Conservation (phyloP, 192 early-diverging fungal genomes). For the Dimargaris cristalligena region DNA sequence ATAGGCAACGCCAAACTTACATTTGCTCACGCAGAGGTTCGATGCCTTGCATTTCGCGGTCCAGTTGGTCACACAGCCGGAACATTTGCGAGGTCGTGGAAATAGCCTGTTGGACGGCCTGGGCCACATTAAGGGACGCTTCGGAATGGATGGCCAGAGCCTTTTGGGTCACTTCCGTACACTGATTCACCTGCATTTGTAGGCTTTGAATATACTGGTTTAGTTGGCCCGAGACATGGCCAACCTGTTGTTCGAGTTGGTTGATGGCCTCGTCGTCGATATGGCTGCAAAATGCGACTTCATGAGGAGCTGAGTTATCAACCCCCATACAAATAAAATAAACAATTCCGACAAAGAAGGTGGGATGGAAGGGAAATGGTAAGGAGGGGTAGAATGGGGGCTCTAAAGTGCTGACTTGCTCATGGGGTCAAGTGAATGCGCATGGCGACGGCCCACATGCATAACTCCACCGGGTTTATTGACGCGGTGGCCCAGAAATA, state of each 20-base stretch:
- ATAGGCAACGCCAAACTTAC: too few species aligned
- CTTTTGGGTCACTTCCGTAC: not conserved
- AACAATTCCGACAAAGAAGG: too few species aligned
- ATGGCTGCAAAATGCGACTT: not conserved
- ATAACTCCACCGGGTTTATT: too few species aligned
- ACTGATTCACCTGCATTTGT: conserved; percentile 9
- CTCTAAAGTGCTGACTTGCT: too few species aligned
- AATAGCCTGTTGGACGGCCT: not conserved
- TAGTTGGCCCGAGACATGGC: not conserved
- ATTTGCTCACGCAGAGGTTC: not conserved
- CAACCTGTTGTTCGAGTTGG: not conserved
- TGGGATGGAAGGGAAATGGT: too few species aligned
- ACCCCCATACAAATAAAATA: too few species aligned
- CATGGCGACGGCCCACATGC: too few species aligned
- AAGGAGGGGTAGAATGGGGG: too few species aligned
- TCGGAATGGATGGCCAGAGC: not conserved
- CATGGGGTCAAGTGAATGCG: too few species aligned
- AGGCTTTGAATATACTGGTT: conserved; percentile 5
- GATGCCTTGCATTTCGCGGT: not conserved
- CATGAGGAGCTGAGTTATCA: conserved; percentile 1
- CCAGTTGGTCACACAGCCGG: not conserved
- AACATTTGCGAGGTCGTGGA: not conserved
- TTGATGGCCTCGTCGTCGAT: conserved; percentile 1
- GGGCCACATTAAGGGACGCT: not conserved
- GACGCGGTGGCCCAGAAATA: too few species aligned